Conservation (phyloP, 352 stramenopile genomes). For the Globisporangium echinulatum region DNA sequence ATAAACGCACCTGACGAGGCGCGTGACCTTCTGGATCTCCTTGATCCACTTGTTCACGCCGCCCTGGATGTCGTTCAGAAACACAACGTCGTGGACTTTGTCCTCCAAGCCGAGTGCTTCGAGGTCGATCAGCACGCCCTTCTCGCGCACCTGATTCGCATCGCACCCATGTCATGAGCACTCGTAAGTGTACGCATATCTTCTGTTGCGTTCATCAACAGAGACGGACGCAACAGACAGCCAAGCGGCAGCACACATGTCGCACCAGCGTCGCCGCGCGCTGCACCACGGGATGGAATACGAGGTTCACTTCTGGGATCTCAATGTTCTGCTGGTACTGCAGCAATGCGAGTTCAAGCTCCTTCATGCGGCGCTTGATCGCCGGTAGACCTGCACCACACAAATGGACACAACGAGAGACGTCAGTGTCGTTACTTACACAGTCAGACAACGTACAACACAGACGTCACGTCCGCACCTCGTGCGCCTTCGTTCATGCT, state of each 20-base stretch:
- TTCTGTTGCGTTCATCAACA: no score
- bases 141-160: slow-evolving; percentile 43
- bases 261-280: slow-evolving; percentile 55
- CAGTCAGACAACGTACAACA: no score
- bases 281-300: slow-evolving; percentile 85
- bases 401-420: slow-evolving; percentile 14
- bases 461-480: slow-evolving; percentile 10
- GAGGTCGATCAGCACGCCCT: slow-evolving; percentile 73
- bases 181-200: background rate
- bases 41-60: slow-evolving; percentile 94
- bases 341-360: slow-evolving; percentile 91
- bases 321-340: slow-evolving; percentile 94
- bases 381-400: slow-evolving; percentile 43
- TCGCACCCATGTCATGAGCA: background rate
- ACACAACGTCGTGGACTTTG: slow-evolving; percentile 76
- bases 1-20: slow-evolving; percentile 54
- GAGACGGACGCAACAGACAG: background rate
- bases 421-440: background rate
- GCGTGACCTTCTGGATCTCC: slow-evolving; percentile 93
- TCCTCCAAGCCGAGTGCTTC: slow-evolving; percentile 76
- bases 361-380: slow-evolving; percentile 89
- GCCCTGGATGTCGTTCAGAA: slow-evolving; percentile 83
- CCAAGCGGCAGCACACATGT: background rate
- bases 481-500: slow-evolving; percentile 61
- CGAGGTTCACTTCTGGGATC: slow-evolving; percentile 90